Percentiles rank a stretch among this genome's conserved stretches.
These are phyloP conservation scores for Evansstolkia leycettana DNA, from an alignment of 495 filamentous ascomycete species.

Conservation along the genomic window DNA sequence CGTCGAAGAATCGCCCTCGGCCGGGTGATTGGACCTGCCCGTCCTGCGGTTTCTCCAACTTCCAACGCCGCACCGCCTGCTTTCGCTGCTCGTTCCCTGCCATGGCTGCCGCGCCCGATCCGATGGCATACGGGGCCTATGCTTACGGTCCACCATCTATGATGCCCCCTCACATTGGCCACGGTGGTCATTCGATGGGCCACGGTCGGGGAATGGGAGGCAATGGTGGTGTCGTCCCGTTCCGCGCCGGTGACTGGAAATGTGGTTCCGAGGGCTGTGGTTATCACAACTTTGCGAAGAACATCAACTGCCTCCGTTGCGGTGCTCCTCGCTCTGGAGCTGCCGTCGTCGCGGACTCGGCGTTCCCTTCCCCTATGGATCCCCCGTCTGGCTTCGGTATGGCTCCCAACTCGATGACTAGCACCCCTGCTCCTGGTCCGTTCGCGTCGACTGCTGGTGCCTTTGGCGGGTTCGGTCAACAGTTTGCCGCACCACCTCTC, in stretches of 20 bases:
- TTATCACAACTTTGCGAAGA: slow-evolving; percentile 99
- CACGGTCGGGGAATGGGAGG: slow-evolving; percentile 63
- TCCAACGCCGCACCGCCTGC: slow-evolving; percentile 94
- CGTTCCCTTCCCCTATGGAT: slow-evolving; percentile 86
- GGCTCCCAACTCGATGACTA: slow-evolving; percentile 69
- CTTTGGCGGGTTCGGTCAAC: slow-evolving; percentile 68
- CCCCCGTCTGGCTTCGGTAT: slow-evolving; percentile 65
- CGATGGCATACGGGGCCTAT: slow-evolving; percentile 61
- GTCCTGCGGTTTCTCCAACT: slow-evolving; percentile 71
- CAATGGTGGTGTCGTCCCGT: slow-evolving; percentile 81
- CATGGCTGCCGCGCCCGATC: slow-evolving; percentile 63
- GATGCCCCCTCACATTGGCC: slow-evolving; percentile 74
- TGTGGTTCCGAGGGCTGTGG: slow-evolving; percentile 96
- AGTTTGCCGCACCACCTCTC: slow-evolving; percentile 71
- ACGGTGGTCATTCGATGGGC: slow-evolving; percentile 59
- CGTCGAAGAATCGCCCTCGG: slow-evolving; percentile 93
- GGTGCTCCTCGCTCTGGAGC: slow-evolving; percentile 89
- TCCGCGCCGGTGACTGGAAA: slow-evolving; percentile 98
- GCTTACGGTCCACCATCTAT: slow-evolving; percentile 67
- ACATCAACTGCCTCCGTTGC: slow-evolving; percentile 92
- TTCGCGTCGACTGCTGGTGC: slow-evolving; percentile 64
- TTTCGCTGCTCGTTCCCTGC: slow-evolving; percentile 98
- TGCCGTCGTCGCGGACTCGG: slow-evolving; percentile 85
- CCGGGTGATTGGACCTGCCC: slow-evolving; percentile 99
- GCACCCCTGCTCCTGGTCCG: slow-evolving; percentile 71